Evolutionary conservation across 2,329 filamentous ascomycete genomes (phyloP).

Genomic region (Zasmidium angulare): DNA sequence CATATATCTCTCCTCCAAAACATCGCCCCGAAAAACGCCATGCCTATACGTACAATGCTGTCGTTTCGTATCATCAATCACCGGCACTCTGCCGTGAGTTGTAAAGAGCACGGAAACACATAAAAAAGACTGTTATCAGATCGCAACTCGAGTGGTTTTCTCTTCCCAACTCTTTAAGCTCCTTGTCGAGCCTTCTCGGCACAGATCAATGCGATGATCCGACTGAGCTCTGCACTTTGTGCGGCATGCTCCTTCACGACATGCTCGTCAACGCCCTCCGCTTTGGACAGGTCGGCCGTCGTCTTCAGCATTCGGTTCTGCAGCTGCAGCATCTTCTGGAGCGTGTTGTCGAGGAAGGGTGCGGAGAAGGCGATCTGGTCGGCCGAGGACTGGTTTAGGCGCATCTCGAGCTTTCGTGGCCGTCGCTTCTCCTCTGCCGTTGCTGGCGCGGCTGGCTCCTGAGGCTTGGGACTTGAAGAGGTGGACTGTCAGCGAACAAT

Average conservation of each 20-base stretch:
- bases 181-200: slow-evolving; percentile 54
- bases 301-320: slow-evolving; percentile 53
- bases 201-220: slow-evolving; percentile 53
- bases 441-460: slow-evolving; percentile 25
- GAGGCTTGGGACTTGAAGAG: slow-evolving; percentile 21
- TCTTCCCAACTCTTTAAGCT: slow-evolving; percentile 27
- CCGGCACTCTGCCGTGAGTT: background rate
- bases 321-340: slow-evolving; percentile 50
- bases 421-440: slow-evolving; percentile 41
- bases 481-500: slow-evolving; percentile 6
- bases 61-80: slow-evolving; percentile 1
- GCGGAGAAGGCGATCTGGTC: slow-evolving; percentile 51
- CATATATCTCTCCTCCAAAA: background rate
- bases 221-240: slow-evolving; percentile 49
- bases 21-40: background rate
- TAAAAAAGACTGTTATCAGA: background rate
- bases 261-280: slow-evolving; percentile 46
- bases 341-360: slow-evolving; percentile 54
- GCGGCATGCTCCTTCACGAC: slow-evolving; percentile 52
- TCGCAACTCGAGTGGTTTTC: background rate
- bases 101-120: background rate
- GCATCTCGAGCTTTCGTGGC: slow-evolving; percentile 52
- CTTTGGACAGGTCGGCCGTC: slow-evolving; percentile 47
- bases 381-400: slow-evolving; percentile 39
- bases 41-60: slow-evolving; percentile 8